Evolutionary conservation across 257 asterid genomes (phyloP), one percentile per base, ranked within the genome.

Genomic region (Nicotiana tabacum): DNA sequence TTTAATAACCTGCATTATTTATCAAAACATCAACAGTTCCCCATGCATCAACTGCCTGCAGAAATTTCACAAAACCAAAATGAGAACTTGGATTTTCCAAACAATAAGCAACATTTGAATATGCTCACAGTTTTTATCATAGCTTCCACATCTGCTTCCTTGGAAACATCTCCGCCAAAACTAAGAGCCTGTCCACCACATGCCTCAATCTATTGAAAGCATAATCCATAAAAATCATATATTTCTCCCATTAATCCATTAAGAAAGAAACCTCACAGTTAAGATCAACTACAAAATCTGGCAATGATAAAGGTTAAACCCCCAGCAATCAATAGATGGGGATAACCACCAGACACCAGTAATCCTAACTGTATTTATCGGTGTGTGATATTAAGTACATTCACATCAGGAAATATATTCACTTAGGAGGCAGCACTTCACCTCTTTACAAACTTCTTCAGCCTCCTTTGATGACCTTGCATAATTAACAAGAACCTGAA

Each of bases 401-500:
- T 37, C 16, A 68, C 77, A 68, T 18, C 32, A 37, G 39, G 77
- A 68, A 18, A 68, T 9, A 55, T 4, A 39, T 8, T 64, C 18
- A 11, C 21, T 43, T 6, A 70, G 11, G 77, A 15, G 60, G 51
- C 65, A 13, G 9, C 29, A 76, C 17, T 35, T 69, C 32, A 88
- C 91, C 91, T 84, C 88, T 82, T 83, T 88, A 87, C 94, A 93
- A 53, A 96, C 99, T 80, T 92, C 98, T 81, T 94, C 98, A 11
- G 98, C 99, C 82, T 96, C 98, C 90, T 90, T 94, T n/a, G 98
- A 94, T 66, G 99, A 96, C 90, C 99, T 93, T 53, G 99, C 97
- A 86, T 96, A 96, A 84, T 96, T 96, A 85, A 96, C 98, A 86
- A 96, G 92, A 88, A 96, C 93, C 99, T 96, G 88, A 70, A 87